Evolutionary conservation across 2,329 filamentous ascomycete genomes (phyloP), one percentile per base, ranked within the genome.

Genomic region (Claviceps fusiformis): DNA sequence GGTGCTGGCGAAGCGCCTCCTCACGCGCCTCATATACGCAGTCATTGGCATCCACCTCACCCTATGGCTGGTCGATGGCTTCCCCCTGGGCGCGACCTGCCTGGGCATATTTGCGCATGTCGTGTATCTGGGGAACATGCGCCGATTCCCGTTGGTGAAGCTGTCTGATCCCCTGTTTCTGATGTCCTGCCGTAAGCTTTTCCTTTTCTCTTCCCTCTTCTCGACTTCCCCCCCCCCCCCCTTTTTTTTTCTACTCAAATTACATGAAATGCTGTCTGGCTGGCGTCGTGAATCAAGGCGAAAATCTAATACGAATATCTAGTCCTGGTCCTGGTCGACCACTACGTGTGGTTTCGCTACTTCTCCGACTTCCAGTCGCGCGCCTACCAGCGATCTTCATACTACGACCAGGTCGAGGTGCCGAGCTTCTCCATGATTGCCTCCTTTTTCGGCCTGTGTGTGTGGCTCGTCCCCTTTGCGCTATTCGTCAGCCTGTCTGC

Each of bases 381-480:
- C 54, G 74, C 82, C 3, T 82, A 84, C 70, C 71, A 77, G 55
- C 75, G 79, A 63, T 74, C 77, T 3, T 79, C 81, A 54, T 77
- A 80, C 66, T 85, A 86, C 66, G 81, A 88, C 60, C 74, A 76
- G 56, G 73, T 75, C 55, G 71, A 82, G 53, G 67, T 89, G 48
- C 93, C 93, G 0, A 85, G 81, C 43, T 98, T 98, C 68, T 91
- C 89, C 19, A 89, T 97, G 73, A 93, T 97, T 48, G 90, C 93
- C 0, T 92, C 89, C 0, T 98, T 93, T 71, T 98, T 98, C 66
- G 93, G 93, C 0, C 75, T 98, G 2, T 95, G 91, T 64, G 91
- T 98, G 0, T 98, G 93, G 93, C 78, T 98, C 1, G 88, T 97
- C 0, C 93, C 93, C 0, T 98, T 98, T 67, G 84, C 91, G 17